Percentiles rank a stretch among this genome's conserved stretches.
These are phyloP conservation scores for Mesembryanthemum crystallinum DNA, from an alignment of 148 eudicot species.

Conservation along the genomic window DNA sequence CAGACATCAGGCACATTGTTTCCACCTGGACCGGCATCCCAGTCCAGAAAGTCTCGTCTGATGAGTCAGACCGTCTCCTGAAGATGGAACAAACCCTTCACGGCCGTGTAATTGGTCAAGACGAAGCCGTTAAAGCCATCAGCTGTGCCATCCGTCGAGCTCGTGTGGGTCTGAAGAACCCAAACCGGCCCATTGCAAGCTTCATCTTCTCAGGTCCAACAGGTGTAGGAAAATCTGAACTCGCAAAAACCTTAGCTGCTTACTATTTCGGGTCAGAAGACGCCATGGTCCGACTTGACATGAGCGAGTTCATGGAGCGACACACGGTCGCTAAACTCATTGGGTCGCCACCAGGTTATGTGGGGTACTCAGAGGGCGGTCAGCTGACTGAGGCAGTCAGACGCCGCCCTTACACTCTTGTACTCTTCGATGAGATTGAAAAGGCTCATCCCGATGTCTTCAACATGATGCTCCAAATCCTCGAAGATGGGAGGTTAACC, in stretches of 20 bases:
- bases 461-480: constrained; percentile 94
- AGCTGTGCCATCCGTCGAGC: constrained; percentile 87
- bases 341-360: constrained; percentile 91
- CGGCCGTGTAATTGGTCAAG: constrained; percentile 75
- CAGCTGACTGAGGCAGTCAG: constrained; percentile 88
- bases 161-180: constrained; percentile 89
- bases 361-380: constrained; percentile 88
- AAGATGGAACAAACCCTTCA: constrained; percentile 94
- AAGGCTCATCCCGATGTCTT: constrained; percentile 94
- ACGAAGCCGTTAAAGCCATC: constrained; percentile 92
- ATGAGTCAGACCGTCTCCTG: constrained; percentile 86
- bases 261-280: constrained; percentile 93
- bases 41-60: constrained; percentile 75
- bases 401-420: constrained; percentile 78
- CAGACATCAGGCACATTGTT: constrained; percentile 81
- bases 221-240: constrained; percentile 85
- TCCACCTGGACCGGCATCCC: constrained; percentile 95
- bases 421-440: constrained; percentile 89
- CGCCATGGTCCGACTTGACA: constrained; percentile 86
- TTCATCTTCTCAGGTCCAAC: constrained; percentile 93
- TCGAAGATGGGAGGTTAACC: constrained; percentile 88
- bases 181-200: constrained; percentile 90
- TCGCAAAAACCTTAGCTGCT: constrained; percentile 76
- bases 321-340: constrained; percentile 88
- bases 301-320: constrained; percentile 95